Evolutionary conservation across 2,329 filamentous ascomycete species (phyloP).

Genomic region (Hypocrella siamensis): DNA sequence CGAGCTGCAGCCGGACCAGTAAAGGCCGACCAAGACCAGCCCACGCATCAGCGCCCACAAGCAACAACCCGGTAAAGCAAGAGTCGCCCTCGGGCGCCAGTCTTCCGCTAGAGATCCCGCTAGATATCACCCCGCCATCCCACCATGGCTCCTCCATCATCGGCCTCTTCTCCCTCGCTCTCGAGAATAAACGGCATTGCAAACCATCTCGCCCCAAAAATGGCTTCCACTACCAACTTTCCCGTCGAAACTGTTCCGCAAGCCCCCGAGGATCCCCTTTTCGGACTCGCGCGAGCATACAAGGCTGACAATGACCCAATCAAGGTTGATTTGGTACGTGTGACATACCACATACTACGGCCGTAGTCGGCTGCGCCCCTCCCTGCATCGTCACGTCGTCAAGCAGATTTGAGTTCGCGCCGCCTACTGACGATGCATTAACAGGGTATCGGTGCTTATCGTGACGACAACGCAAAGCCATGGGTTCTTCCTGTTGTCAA

Average conservation of each 20-base stretch:
- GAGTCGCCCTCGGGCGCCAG: neutral
- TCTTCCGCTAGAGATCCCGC: constrained; percentile 1
- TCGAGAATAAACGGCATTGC: constrained; percentile 45
- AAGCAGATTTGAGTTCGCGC: neutral
- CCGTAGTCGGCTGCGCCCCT: neutral
- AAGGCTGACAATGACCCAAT: constrained; percentile 58
- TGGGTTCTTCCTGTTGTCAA: constrained; percentile 95
- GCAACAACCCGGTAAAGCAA: neutral
- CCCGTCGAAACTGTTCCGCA: constrained; percentile 64
- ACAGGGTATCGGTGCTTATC: constrained; percentile 75
- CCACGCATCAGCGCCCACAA: neutral
- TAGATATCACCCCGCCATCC: constrained; percentile 1
- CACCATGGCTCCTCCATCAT: constrained; percentile 8
- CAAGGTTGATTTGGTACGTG: constrained; percentile 80
- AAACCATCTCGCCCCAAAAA: constrained; percentile 52
- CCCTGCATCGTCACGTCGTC: neutral
- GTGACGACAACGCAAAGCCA: constrained; percentile 88
- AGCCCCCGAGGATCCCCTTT: constrained; percentile 89
- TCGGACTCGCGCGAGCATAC: constrained; percentile 81
- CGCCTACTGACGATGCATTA: neutral
- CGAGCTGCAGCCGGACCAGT: constrained; percentile 2
- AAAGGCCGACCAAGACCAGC: constrained; percentile 1
- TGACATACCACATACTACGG: neutral
- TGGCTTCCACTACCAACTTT: constrained; percentile 46
- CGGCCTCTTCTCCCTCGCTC: constrained; percentile 29